phyloP scores from a whole-genome alignment of 345 rosid species.

The Eucalyptus shirleyi region DNA sequence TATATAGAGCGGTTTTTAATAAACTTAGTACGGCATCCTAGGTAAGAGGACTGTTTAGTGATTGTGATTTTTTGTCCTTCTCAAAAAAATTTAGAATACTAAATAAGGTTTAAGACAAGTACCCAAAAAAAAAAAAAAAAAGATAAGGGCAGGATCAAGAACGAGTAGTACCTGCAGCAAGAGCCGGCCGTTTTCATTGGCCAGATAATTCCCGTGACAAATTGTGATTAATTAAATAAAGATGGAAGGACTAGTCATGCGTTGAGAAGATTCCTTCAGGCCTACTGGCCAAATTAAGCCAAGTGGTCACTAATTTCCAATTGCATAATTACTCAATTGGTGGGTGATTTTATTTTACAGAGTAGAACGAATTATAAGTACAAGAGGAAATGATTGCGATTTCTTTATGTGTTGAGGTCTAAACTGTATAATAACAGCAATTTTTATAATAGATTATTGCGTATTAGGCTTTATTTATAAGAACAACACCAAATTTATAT shows the following conservation, averaged over 20 bases:
- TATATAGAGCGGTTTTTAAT: background rate
- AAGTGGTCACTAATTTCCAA: background rate
- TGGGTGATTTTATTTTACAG: background rate
- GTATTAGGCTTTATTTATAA: background rate
- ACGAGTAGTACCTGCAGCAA: background rate
- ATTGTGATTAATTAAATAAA: background rate
- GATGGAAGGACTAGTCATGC: background rate
- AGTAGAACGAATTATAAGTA: background rate
- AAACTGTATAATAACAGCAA: too few species aligned
- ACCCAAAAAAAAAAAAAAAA: background rate
- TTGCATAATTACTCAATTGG: background rate
- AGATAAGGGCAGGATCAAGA: background rate
- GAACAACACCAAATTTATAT: background rate
- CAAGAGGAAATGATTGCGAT: background rate
- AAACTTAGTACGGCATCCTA: background rate
- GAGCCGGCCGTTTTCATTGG: background rate
- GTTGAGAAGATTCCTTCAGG: background rate
- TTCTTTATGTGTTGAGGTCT: background rate
- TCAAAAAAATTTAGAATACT: background rate
- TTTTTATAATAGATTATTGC: too few species aligned
- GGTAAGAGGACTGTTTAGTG: background rate
- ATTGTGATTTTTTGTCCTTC: background rate
- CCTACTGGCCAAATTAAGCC: background rate
- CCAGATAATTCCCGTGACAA: background rate
- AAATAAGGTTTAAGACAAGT: background rate